Percentiles rank a stretch among this genome's conserved stretches.
These are phyloP conservation scores for Blastomyces parvus DNA, from an alignment of 2,329 filamentous ascomycete genomes.

Conservation along the genomic window DNA sequence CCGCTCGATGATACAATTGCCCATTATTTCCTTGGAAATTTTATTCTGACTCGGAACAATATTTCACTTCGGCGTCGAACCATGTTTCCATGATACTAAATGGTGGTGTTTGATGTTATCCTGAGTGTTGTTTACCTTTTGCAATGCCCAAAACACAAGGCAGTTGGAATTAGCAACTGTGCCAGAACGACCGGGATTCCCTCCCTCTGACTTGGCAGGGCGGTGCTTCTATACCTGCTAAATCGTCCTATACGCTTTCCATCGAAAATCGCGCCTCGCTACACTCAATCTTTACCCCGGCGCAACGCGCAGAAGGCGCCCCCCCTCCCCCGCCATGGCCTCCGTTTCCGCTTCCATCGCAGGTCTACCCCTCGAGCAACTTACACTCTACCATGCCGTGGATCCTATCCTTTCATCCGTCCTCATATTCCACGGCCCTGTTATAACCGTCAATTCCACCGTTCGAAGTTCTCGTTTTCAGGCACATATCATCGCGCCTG, in stretches of 20 bases:
- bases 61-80: neutral
- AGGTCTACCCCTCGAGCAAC: constrained; percentile 65
- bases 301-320: constrained; percentile 3
- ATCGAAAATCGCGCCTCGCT: neutral
- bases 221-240: neutral
- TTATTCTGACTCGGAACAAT: neutral
- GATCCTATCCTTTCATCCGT: constrained; percentile 73
- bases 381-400: constrained; percentile 80
- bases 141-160: neutral
- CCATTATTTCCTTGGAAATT: neutral
- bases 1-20: neutral
- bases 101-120: neutral
- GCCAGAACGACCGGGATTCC: neutral
- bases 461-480: constrained; percentile 89
- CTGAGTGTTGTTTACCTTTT: constrained; percentile 5
- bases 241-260: neutral
- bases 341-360: constrained; percentile 67
- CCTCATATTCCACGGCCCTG: constrained; percentile 84
- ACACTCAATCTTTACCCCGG: neutral
- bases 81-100: neutral
- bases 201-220: neutral
- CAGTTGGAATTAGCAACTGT: neutral
- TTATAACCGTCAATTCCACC: constrained; percentile 77
- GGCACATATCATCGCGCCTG: constrained; percentile 81
- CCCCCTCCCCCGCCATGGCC: constrained; percentile 56